Evolutionary conservation across 169 alveolate species (phyloP).

Genomic region (Perkinsus marinus): DNA sequence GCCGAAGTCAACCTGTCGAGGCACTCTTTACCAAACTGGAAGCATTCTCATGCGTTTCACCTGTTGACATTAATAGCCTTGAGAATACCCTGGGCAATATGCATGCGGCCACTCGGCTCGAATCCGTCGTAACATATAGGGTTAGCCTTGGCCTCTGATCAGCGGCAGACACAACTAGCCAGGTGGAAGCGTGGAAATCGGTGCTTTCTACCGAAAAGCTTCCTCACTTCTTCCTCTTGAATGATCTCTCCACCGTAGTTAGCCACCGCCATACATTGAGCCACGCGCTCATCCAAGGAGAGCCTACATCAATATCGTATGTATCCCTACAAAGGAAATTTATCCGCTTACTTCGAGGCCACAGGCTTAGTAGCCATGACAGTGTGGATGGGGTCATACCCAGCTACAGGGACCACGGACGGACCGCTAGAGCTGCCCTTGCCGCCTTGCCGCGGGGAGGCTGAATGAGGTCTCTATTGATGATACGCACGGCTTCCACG

Average conservation of each 20-base stretch:
- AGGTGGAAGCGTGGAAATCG: too few species aligned
- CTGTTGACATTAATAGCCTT: conserved; percentile 41
- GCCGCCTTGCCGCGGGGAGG: background rate
- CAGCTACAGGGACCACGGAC: background rate
- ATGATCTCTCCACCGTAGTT: background rate
- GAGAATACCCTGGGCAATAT: conserved; percentile 93
- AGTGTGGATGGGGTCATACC: background rate
- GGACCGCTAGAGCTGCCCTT: background rate
- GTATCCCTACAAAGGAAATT: background rate
- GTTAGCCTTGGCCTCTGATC: conserved; percentile 27
- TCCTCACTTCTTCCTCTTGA: background rate
- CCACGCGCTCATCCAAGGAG: background rate
- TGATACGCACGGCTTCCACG: background rate
- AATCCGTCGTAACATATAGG: conserved; percentile 97
- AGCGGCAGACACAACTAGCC: too few species aligned
- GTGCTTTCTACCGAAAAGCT: background rate
- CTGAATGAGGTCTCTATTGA: background rate
- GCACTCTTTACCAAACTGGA: background rate
- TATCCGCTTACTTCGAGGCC: background rate
- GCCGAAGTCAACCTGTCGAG: conserved; percentile 66
- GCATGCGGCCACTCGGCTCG: conserved; percentile 99
- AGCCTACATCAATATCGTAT: background rate
- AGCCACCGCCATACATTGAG: background rate
- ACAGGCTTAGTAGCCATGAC: background rate
- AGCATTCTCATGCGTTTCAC: background rate